Base-by-base conservation (phyloP, 345 rosid genomes). In the Melaleuca alternifolia region DNA sequence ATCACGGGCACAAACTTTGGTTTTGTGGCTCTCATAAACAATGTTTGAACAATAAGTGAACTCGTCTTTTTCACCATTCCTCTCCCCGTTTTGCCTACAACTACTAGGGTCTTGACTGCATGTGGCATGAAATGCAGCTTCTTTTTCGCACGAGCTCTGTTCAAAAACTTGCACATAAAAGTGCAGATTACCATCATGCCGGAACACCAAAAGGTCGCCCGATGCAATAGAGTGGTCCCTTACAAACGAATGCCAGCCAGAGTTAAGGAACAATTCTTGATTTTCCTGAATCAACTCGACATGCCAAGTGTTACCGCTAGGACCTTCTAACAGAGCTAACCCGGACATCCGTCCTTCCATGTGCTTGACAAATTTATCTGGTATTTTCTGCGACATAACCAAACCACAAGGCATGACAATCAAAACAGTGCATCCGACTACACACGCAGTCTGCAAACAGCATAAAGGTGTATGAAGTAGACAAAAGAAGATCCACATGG, bases 111-210 rank as follows among this genome's bases (percentile, higher is more conserved):
- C 90, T 86, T 90, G 94, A 86, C 88, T 90, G 88, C 93, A 88
- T 86, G 84, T 89, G 54, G 92, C 87, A 87, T 89, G 85, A 88
- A 92, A 91, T 2, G 93, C 92, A 51, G 90, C 88, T 82, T 94
- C 94, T 86, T 92, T 93, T 92, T 93, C 94, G 75, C 96, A 93
- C 2, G 89, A 84, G 85, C 91, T 92, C 77, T 65, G 84, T 79
- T 92, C 95, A 91, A 93, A 93, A 46, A 92, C 87, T 92, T 92
- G 93, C 71, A 94, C 94, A 41, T 90, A 86, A 77, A 93, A 94
- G 86, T 89, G 88, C 89, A 92, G 88, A 87, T 92, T 85, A 37
- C 94, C 93, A 85, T 91, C 88, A 88, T 94, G 92, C 89, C 93
- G 90, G 75, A 94, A 93, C 87, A 94, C 93, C 91, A 91, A 88